Conservation (phyloP, 2,329 filamentous ascomycete species). For the Thermoascus crustaceus region DNA sequence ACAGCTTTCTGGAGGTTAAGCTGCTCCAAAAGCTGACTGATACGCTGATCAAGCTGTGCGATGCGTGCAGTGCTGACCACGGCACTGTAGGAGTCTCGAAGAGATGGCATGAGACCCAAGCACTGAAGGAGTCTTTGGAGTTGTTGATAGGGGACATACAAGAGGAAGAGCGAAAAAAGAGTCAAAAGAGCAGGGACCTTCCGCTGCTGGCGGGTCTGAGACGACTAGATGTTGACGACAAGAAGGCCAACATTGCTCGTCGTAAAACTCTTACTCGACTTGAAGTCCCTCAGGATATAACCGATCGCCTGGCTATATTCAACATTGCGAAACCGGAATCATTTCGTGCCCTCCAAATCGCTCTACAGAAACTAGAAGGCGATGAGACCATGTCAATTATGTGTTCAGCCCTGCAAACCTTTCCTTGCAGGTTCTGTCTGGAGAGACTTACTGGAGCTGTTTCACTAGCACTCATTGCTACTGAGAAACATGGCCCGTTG, state of each 20-base stretch:
- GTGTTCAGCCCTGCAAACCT: slow-evolving; percentile 7
- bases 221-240: not conserved
- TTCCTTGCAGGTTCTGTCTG: slow-evolving; percentile 14
- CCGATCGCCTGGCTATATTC: not conserved
- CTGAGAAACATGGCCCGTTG: not conserved
- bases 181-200: not conserved
- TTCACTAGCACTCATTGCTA: not conserved
- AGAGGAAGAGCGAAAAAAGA: not conserved
- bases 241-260: not conserved
- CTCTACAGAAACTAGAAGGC: slow-evolving; percentile 1
- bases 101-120: slow-evolving; percentile 4
- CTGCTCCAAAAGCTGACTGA: slow-evolving; percentile 2
- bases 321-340: not conserved
- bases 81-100: slow-evolving; percentile 1
- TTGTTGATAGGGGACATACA: slow-evolving; percentile 3
- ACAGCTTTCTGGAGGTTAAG: slow-evolving; percentile 3
- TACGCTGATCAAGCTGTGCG: slow-evolving; percentile 6
- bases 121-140: slow-evolving; percentile 3
- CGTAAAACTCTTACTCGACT: not conserved
- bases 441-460: slow-evolving; percentile 4
- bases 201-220: not conserved
- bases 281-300: not conserved
- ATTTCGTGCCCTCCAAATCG: not conserved
- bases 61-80: slow-evolving; percentile 7
- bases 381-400: slow-evolving; percentile 5